phyloP scores from a whole-genome alignment of 208 protist genomes.

The Eutreptiella sp. region DNA sequence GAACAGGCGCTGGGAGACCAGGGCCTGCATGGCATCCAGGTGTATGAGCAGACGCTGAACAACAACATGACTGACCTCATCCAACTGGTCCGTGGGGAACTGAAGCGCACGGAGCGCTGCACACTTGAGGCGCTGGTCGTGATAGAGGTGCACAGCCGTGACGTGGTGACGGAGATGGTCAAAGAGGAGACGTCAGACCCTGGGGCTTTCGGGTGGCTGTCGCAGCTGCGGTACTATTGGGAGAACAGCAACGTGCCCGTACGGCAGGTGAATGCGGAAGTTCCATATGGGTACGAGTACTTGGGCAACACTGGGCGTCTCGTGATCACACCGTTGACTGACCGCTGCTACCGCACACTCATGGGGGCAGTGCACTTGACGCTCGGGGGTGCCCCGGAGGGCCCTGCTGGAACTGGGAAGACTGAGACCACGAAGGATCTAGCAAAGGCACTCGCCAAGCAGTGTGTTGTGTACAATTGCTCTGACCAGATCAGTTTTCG shows the following conservation, averaged over 20 bases:
- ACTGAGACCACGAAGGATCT: conserved; percentile 98
- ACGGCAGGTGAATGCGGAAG: conserved; percentile 78
- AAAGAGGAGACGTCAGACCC: conserved; percentile 41
- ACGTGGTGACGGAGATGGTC: conserved; percentile 78
- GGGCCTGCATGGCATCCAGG: conserved; percentile 30
- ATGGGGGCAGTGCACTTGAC: conserved; percentile 92
- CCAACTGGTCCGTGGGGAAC: conserved; percentile 37
- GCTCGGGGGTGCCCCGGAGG: conserved; percentile 91
- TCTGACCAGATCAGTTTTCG: conserved; percentile 88
- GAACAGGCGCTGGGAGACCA: conserved; percentile 48
- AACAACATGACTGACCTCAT: conserved; percentile 63
- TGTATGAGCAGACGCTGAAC: conserved; percentile 36
- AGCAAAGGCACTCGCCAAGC: conserved; percentile 86
- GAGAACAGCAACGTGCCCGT: conserved; percentile 53
- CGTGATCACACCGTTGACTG: conserved; percentile 92
- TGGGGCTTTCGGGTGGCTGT: conserved; percentile 88
- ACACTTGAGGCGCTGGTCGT: conserved; percentile 89
- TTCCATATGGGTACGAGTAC: conserved; percentile 94
- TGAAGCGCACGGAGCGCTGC: conserved; percentile 51
- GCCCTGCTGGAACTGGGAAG: conserved; percentile 96
- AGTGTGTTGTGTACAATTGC: conserved; percentile 98
- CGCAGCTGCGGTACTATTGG: conserved; percentile 91
- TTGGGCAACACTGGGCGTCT: conserved; percentile 87
- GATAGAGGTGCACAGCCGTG: conserved; percentile 89
- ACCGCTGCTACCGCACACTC: conserved; percentile 89